Evolutionary conservation across 2,329 filamentous ascomycete species (phyloP).

Genomic region (Bisporella sp.): DNA sequence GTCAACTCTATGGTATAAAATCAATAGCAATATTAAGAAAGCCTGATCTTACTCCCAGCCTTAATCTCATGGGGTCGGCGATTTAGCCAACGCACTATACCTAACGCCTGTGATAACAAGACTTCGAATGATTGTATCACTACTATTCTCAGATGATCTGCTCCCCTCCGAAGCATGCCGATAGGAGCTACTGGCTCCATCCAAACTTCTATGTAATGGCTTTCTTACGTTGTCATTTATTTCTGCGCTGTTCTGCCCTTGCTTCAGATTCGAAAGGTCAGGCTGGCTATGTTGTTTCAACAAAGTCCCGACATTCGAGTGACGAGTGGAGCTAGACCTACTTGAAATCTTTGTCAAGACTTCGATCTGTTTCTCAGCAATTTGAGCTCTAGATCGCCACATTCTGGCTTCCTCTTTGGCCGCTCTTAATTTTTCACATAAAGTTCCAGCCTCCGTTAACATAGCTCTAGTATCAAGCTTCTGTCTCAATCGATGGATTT

Average conservation of each 20-base stretch:
- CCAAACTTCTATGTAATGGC: neutral
- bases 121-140: neutral
- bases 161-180: neutral
- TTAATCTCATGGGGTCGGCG: too few species aligned
- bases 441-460: slow-evolving; percentile 33
- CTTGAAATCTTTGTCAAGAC: slow-evolving; percentile 22
- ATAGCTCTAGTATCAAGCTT: slow-evolving; percentile 38
- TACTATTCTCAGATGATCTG: neutral
- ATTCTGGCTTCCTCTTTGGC: slow-evolving; percentile 35
- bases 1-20: too few species aligned
- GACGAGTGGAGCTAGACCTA: neutral
- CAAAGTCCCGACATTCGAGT: too few species aligned
- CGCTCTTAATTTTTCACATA: slow-evolving; percentile 42
- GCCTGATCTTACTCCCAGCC: too few species aligned
- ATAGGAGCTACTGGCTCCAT: neutral
- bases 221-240: neutral
- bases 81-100: too few species aligned
- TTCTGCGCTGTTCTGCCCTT: too few species aligned
- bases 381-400: slow-evolving; percentile 50
- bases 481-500: slow-evolving; percentile 36
- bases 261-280: too few species aligned
- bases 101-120: too few species aligned
- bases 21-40: too few species aligned
- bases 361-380: slow-evolving; percentile 45
- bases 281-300: too few species aligned